Evolutionary conservation across 2,329 filamentous ascomycete species (phyloP), one percentile per base, ranked within the genome.

Genomic region (Pezicula carpinea): DNA sequence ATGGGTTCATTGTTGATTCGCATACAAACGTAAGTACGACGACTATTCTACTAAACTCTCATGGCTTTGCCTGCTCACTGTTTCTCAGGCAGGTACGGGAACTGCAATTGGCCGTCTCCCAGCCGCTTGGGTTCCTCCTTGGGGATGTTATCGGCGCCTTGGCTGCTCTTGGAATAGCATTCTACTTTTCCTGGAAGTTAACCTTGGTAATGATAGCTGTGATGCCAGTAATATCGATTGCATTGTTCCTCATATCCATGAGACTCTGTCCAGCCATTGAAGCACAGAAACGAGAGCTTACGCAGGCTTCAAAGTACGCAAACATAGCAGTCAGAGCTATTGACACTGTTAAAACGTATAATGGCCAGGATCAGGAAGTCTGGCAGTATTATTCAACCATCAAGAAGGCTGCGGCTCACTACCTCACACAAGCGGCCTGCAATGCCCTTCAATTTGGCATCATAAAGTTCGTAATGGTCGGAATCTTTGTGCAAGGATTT

Each of bases 401-500:
- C 23, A 70, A 71, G 38, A 65, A 69, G 6, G 83, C 88, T 1
- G 80, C 80, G 18, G 66, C 64, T 1, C 75, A 78, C 44, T 95
- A 89, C 55, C 68, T 82, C 10, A 69, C 77, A 14, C 87, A 92
- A 60, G 85, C 85, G 0, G 74, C 79, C 39, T 75, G 80, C 14
- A 87, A 82, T 54, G 82, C 87, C 1, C 62, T 82, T 3, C 90
- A 96, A 59, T 82, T 87, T 59, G 83, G 83, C 0, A 78, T 86
- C 40, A 75, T 88, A 43, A 83, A 85, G 39, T 79, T 95, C 55
- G 82, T 90, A 70, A 82, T 85, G 23, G 77, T 89, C 3, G 75
- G 74, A 2, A 82, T 96, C 63, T 96, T 97, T 55, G 84, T 95
- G 0, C 78, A 90, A 48, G 91, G 90, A 0, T 96, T 97, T 60